Evolutionary conservation across 371 early-diverging fungal species (phyloP).

Genomic region (Mucor racemosus): DNA sequence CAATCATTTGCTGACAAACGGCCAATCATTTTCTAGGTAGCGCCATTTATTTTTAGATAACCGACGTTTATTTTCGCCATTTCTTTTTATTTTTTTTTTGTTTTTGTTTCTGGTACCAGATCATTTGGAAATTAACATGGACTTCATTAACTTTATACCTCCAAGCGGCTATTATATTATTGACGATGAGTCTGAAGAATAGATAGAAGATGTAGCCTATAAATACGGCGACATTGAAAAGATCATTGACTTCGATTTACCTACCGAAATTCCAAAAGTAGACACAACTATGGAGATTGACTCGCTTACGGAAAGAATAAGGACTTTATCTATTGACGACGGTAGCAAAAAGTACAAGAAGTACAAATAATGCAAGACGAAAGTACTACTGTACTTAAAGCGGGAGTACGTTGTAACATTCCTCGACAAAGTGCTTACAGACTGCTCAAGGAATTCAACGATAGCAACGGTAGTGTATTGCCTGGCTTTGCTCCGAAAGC

Average conservation of each 20-base stretch:
- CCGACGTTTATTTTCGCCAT: too few species aligned
- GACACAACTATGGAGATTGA: conserved; percentile 15
- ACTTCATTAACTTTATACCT: too few species aligned
- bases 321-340: conserved; percentile 9
- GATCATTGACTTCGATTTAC: conserved; percentile 21
- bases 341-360: conserved; percentile 20
- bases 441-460: conserved; percentile 14
- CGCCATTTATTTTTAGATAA: background rate
- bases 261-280: too few species aligned
- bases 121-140: too few species aligned
- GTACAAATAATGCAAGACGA: conserved; percentile 21
- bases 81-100: too few species aligned
- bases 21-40: too few species aligned
- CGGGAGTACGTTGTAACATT: conserved; percentile 19
- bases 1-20: background rate
- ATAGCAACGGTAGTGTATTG: conserved; percentile 20
- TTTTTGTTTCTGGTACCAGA: too few species aligned
- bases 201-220: conserved; percentile 22
- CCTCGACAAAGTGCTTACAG: conserved; percentile 17
- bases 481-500: conserved; percentile 16
- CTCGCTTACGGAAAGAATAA: conserved; percentile 14
- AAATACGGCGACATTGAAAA: conserved; percentile 25
- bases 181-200: conserved; percentile 20
- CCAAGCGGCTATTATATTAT: too few species aligned
- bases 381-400: conserved; percentile 18